A percentile compares a stretch with the other conserved stretches of the same genome.
phyloP scores from a whole-genome alignment of 345 rosid species.

The Melaleuca quinquenervia region DNA sequence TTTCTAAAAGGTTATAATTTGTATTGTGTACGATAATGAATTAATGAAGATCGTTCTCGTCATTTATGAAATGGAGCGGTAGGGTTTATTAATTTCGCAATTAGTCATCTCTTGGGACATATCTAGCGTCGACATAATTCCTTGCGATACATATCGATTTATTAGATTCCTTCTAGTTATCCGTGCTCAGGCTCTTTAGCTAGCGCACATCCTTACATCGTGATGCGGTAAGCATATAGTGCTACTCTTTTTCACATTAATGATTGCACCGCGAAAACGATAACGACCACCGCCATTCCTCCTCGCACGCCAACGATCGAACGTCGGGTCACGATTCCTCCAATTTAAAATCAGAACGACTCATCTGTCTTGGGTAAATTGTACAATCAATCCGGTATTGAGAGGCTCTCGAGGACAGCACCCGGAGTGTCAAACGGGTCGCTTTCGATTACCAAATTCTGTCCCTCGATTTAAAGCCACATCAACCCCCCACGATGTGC shows the following conservation, averaged over 20 bases:
- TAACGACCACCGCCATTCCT: not conserved
- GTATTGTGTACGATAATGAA: not conserved
- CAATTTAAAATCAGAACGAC: not conserved
- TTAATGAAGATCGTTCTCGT: rapidly evolving
- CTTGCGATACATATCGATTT: not conserved
- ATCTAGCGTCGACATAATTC: not conserved
- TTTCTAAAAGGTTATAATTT: rapidly evolving
- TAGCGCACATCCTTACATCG: not conserved
- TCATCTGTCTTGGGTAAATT: not conserved
- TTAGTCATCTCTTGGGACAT: rapidly evolving
- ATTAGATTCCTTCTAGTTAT: not conserved
- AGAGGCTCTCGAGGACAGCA: too few relatives aligned
- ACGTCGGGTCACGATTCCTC: not conserved
- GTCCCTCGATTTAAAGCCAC: not conserved
- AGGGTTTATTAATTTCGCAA: not conserved
- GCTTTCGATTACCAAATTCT: not conserved
- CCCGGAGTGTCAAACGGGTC: not conserved
- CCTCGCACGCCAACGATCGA: not conserved
- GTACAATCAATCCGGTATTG: not conserved
- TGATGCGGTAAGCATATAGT: not conserved
- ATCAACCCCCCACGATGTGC: not conserved
- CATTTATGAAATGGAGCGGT: rapidly evolving
- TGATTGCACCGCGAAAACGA: not conserved
- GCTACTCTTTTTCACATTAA: not conserved
- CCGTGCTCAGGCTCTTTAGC: not conserved